Evolutionary conservation across 352 stramenopile species (phyloP), one percentile per base, ranked within the genome.

Genomic region (Globisporangium camurandrum): DNA sequence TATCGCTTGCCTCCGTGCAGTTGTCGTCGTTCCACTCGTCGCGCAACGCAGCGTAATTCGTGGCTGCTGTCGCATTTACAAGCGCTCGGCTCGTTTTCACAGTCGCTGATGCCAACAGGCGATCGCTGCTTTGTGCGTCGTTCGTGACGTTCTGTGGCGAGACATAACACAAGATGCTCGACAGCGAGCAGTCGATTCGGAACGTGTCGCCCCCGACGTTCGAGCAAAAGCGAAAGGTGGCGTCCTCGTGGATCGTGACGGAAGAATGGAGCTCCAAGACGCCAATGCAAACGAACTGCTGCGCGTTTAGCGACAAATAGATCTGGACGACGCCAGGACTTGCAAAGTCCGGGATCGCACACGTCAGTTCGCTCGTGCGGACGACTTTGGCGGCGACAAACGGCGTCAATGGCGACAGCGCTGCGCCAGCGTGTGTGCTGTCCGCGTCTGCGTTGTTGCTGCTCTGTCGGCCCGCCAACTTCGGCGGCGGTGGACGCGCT

Each of bases 201-300:
- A 89, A 89, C 0, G 56, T 52, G 40, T 77, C 71, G 9, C 72
- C 72, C 1, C 72, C 77, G 46, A 86, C 67, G 39, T 74, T 86
- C 16, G 77, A 82, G 49, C 72, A 86, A 48, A 78, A 89, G 17
- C 65, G 68, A 23, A 70, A 72, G 20, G 61, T 56, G 9, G 65
- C 52, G n/a, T 86, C 66, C 54, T 82, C 70, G 14, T 59, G 62
- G 31, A 89, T 75, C 7, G 53, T 52, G 14, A 87, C 59, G 1
- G 75, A 57, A 0, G 71, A 62, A 46, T 89, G 77, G 23, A 87
- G 66, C 19, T 70, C 47, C 1, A 89, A 27, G 17, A 76, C 69
- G 0, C 77, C 77, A 1, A 89, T 57, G 36, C 56, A 79, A 11
- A 86, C 56, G 19, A 89, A 89, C 52, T 89, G 75, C 60, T 89